Conservation (phyloP, 768 basidiomycete species). For the Rhodosporidiobolus sp. region DNA sequence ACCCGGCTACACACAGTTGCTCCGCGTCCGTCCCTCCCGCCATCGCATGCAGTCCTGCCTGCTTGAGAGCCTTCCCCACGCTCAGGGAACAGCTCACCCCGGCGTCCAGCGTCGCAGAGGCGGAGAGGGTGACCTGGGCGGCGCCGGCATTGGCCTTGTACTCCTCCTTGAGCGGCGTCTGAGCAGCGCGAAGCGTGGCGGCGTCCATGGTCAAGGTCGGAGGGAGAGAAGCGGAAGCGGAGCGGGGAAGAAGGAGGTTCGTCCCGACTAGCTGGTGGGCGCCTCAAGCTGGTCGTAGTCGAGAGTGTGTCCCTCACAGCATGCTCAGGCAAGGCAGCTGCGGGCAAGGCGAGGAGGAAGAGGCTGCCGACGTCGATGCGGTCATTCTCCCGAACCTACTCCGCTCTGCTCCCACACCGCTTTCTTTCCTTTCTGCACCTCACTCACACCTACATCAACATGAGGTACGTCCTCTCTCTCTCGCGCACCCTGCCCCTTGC, state of each 20-base stretch:
- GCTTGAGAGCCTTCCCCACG: background rate
- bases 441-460: too few relatives aligned
- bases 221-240: background rate
- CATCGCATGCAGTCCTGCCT: slow-evolving; percentile 3
- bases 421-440: too few relatives aligned
- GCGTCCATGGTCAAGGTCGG: slow-evolving; percentile 1
- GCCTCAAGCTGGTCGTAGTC: too few relatives aligned
- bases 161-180: slow-evolving; percentile 10
- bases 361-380: too few relatives aligned
- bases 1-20: slow-evolving; percentile 9
- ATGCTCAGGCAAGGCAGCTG: too few relatives aligned
- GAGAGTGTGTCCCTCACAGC: too few relatives aligned
- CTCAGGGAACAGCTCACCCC: background rate
- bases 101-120: slow-evolving; percentile 4
- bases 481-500: too few relatives aligned
- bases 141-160: background rate
- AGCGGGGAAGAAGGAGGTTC: background rate
- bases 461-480: too few relatives aligned
- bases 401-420: too few relatives aligned
- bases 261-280: too few relatives aligned
- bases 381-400: too few relatives aligned
- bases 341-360: too few relatives aligned
- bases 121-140: slow-evolving; percentile 3
- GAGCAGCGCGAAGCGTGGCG: background rate
- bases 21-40: background rate